phyloP scores from a whole-genome alignment of 305 asterid species.

The Ruellia speciosa region DNA sequence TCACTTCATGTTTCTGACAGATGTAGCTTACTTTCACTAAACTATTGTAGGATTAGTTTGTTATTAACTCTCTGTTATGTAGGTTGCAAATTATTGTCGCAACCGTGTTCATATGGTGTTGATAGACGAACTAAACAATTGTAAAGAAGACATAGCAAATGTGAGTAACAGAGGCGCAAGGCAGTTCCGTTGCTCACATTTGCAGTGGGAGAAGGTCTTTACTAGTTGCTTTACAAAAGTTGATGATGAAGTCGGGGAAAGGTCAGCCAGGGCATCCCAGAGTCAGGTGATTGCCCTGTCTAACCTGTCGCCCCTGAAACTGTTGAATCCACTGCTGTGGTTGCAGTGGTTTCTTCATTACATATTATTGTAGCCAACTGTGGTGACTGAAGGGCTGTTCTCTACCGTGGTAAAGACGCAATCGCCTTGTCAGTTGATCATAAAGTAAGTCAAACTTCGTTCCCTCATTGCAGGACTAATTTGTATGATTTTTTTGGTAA shows the following conservation, averaged over 20 bases:
- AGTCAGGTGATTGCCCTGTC: not conserved
- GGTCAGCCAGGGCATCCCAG: not conserved
- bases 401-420: conserved; percentile 89
- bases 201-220: conserved; percentile 71
- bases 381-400: conserved; percentile 93
- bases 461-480: not conserved
- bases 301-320: conserved; percentile 66
- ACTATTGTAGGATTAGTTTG: not conserved
- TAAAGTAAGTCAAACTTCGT: conserved; percentile 40
- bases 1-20: not conserved
- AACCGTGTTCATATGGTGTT: conserved; percentile 67
- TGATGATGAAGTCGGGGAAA: conserved; percentile 83
- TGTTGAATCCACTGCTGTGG: conserved; percentile 89
- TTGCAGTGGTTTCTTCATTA: conserved; percentile 69
- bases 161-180: conserved; percentile 40
- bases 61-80: conserved; percentile 3
- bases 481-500: conserved; percentile 6
- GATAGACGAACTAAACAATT: conserved; percentile 47
- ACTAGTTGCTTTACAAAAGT: conserved; percentile 63
- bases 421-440: conserved; percentile 66
- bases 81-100: conserved; percentile 84
- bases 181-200: too few relatives aligned
- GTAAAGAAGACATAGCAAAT: conserved; percentile 30
- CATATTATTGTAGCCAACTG: conserved; percentile 82
- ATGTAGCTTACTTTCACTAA: not conserved